Evolutionary conservation across 2,329 filamentous ascomycete genomes (phyloP), one percentile per base, ranked within the genome.

Genomic region (Arthrobotrys musiformis): DNA sequence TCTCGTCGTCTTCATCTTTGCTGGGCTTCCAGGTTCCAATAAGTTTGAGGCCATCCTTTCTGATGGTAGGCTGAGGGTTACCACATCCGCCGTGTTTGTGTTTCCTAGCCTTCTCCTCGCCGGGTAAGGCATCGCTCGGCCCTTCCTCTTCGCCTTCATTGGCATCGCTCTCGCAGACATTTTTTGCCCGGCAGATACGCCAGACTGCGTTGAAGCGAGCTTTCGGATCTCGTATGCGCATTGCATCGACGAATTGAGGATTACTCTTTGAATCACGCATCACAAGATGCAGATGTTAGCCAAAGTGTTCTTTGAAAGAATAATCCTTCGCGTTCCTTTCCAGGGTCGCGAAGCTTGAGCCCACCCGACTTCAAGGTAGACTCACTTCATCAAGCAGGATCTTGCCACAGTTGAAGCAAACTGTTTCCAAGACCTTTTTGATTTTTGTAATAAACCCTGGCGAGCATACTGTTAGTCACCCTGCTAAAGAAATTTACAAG

Each of bases 401-500:
- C 87, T 95, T 97, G 86, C 94, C 94, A 88, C 96, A 99, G 85
- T 96, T 97, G 86, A 97, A 94, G 88, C 96, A 99, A 84, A 99
- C 94, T 81, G 94, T 95, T 88, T 99, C 96, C 84, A 99, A 87
- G 82, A 99, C 90, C 88, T 98, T 99, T 88, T 99, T 99, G 85
- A 97, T 94, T 87, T 98, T 98, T 84, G 93, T 96, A 86, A 99
- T 92, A 85, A 97, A 99, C 82, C 95, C 95, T 86, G 52, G 28
- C 2, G 28, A 30, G 13, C 4, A 33, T 3, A 1, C 13, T n/a
- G 37, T 73, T 61, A 73, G 61, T 33, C 5, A 42, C 30, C 44
- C 24, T 9, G 6, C 26, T n/a, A n/a, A n/a, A n/a, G n/a, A n/a
- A n/a, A n/a, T n/a, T 48, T 13, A 6, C 33, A 46, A 48, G 30